Percentiles rank a stretch among this genome's conserved stretches.
Conservation (phyloP, 352 stramenopile genomes). For the Elongisporangium undulatum region DNA sequence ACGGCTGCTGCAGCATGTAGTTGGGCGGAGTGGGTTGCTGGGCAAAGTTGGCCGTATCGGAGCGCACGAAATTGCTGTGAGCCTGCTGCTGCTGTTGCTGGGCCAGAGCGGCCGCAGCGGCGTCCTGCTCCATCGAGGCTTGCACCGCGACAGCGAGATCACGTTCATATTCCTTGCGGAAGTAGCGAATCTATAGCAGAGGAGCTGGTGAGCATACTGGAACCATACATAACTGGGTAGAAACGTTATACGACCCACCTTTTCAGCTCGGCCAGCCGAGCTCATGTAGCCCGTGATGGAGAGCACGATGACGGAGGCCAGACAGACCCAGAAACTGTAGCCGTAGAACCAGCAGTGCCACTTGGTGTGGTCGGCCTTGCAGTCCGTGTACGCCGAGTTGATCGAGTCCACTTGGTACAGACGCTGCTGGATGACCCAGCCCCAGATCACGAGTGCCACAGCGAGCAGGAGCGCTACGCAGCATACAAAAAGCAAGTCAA, state of each 20-base stretch:
- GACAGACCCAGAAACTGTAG: conserved; percentile 82
- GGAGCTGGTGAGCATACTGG: background rate
- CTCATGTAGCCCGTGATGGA: conserved; percentile 76
- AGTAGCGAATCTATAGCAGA: conserved; percentile 54
- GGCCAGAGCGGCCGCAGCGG: conserved; percentile 10
- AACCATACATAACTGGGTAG: background rate
- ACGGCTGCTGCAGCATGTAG: conserved; percentile 14
- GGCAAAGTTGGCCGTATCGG: conserved; percentile 30
- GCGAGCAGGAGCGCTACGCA: conserved; percentile 53
- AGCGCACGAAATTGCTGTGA: conserved; percentile 37
- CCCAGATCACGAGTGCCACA: conserved; percentile 77
- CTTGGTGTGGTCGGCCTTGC: conserved; percentile 56
- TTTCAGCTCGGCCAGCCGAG: conserved; percentile 73
- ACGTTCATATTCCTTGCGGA: conserved; percentile 77
- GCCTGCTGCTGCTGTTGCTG: conserved; percentile 9
- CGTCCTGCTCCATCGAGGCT: conserved; percentile 58
- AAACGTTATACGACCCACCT: conserved; percentile 6
- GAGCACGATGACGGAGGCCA: conserved; percentile 76
- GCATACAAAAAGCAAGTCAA: conserved; percentile 10
- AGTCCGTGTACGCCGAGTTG: conserved; percentile 69
- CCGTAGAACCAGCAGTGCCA: conserved; percentile 88
- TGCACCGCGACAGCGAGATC: conserved; percentile 74
- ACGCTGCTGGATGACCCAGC: conserved; percentile 67
- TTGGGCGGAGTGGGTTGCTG: conserved; percentile 25
- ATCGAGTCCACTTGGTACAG: conserved; percentile 79